phyloP scores from a whole-genome alignment of 1,139 yeast species.

The Pichiaceae sp. region DNA sequence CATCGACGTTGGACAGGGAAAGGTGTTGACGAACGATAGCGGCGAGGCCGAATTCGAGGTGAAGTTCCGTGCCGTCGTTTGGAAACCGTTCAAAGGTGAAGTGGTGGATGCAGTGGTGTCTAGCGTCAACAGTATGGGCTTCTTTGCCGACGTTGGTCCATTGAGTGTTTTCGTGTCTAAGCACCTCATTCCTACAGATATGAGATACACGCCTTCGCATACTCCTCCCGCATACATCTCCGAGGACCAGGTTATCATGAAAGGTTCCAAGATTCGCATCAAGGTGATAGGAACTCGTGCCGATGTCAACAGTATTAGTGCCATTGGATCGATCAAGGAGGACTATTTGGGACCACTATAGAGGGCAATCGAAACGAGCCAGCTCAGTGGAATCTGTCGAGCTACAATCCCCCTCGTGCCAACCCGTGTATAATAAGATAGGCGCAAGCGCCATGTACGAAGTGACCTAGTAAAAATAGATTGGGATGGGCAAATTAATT shows the following conservation, averaged over 20 bases:
- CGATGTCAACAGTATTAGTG: conserved; percentile 94
- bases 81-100: conserved; percentile 98
- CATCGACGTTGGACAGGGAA: conserved; percentile 92
- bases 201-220: conserved; percentile 90
- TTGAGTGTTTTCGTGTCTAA: conserved; percentile 90
- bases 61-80: conserved; percentile 91
- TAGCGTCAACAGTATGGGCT: conserved; percentile 92
- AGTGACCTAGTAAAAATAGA: no score
- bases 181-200: conserved; percentile 88
- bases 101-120: conserved; percentile 96
- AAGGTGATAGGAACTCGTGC: conserved; percentile 97
- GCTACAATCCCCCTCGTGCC: no score
- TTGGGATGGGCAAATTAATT: no score
- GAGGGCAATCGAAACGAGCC: no score
- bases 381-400: no score
- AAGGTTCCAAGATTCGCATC: conserved; percentile 87
- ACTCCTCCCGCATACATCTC: conserved; percentile 98
- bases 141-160: conserved; percentile 98
- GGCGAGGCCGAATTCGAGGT: conserved; percentile 98
- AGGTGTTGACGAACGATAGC: conserved; percentile 71
- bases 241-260: conserved; percentile 90
- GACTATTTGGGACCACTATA: conserved; percentile 84
- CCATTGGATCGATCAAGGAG: conserved; percentile 95
- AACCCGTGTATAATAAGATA: no score
- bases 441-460: no score